phyloP scores from a whole-genome alignment of 768 basidiomycete genomes.

The Wakefieldia striispora region DNA sequence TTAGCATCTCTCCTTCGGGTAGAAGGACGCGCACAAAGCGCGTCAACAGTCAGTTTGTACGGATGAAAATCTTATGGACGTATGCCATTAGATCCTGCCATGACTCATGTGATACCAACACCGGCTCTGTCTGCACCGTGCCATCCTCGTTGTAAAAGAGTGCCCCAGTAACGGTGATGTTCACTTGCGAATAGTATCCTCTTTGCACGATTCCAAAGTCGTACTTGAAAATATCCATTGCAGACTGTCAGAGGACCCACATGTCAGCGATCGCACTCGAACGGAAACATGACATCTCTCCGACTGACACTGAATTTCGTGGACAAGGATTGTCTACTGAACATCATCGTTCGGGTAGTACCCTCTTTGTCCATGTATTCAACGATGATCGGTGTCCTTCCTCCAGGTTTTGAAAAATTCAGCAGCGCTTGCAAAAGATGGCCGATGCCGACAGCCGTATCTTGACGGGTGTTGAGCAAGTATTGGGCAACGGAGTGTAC shows the following conservation, averaged over 20 bases:
- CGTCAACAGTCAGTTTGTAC: too few relatives aligned
- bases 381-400: not conserved
- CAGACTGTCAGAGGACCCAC: too few relatives aligned
- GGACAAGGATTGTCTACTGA: constrained; percentile 2
- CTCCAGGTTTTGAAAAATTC: constrained; percentile 7
- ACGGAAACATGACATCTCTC: not conserved
- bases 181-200: not conserved
- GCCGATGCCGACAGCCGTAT: constrained; percentile 35
- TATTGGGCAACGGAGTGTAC: constrained; percentile 5
- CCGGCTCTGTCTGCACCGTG: not conserved
- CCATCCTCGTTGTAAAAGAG: constrained; percentile 8
- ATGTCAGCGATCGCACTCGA: not conserved
- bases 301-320: not conserved
- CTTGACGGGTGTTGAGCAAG: not conserved
- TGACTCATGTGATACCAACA: constrained; percentile 1
- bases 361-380: constrained; percentile 4
- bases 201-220: constrained; percentile 1
- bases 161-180: not conserved
- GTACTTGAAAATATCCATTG: not conserved
- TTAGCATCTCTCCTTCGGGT: too few relatives aligned
- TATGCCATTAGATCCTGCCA: constrained; percentile 9
- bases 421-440: constrained; percentile 51
- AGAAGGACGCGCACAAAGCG: too few relatives aligned
- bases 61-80: not conserved
- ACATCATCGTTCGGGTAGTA: not conserved